Percentiles rank a stretch among this genome's conserved stretches.
These are phyloP conservation scores for Keithomyces neogunnii DNA, from an alignment of 2,329 filamentous ascomycete genomes.

Conservation along the genomic window DNA sequence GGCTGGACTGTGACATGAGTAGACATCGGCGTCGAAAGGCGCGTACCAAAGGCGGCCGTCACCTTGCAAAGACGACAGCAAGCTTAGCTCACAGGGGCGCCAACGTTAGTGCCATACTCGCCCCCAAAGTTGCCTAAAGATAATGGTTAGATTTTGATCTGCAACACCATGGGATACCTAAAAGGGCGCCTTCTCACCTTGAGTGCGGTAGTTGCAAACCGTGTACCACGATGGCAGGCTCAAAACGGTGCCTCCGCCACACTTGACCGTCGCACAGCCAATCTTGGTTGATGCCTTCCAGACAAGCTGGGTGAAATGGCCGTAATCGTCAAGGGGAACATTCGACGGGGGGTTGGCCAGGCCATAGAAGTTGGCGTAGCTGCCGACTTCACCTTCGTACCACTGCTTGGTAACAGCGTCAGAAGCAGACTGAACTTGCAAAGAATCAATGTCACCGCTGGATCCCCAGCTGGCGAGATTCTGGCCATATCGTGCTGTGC, in stretches of 20 bases:
- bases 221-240: conserved; percentile 59
- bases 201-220: conserved; percentile 78
- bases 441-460: conserved; percentile 25
- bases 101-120: conserved; percentile 41
- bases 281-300: conserved; percentile 30
- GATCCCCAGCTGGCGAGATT: conserved; percentile 68
- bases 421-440: conserved; percentile 47
- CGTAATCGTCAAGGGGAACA: conserved; percentile 56
- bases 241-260: conserved; percentile 39
- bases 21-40: neutral
- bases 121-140: conserved; percentile 43
- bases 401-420: conserved; percentile 71
- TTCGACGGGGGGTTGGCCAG: conserved; percentile 46
- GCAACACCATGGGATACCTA: neutral
- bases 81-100: conserved; percentile 22
- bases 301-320: conserved; percentile 40
- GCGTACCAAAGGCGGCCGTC: conserved; percentile 8
- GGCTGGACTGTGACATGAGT: neutral
- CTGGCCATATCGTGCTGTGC: conserved; percentile 58
- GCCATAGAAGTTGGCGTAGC: conserved; percentile 52
- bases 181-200: conserved; percentile 44
- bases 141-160: neutral
- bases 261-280: conserved; percentile 62
- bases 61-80: conserved; percentile 15
- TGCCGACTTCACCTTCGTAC: conserved; percentile 71